Evolutionary conservation across 2,329 filamentous ascomycete species (phyloP).

Genomic region (Volutella citrinella): DNA sequence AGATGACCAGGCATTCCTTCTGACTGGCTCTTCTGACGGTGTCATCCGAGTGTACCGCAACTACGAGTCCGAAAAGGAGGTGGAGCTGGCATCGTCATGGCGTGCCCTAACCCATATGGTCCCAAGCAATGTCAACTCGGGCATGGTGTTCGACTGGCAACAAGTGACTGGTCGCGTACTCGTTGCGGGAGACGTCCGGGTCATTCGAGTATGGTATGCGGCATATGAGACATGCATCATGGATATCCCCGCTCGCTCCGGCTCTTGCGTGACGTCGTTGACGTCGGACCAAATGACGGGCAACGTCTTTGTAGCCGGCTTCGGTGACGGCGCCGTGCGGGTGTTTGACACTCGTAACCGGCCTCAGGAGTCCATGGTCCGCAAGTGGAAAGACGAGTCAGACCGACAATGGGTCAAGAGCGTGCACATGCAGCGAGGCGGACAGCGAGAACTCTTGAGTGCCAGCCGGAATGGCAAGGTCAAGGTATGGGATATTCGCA

Average conservation of each 20-base stretch:
- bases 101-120: constrained; percentile 91
- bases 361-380: constrained; percentile 87
- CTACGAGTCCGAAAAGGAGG: constrained; percentile 73
- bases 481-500: constrained; percentile 92
- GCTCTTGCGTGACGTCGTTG: constrained; percentile 91
- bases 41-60: constrained; percentile 91
- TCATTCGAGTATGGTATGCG: constrained; percentile 95
- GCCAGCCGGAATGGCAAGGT: constrained; percentile 92
- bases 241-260: constrained; percentile 92
- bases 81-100: constrained; percentile 88
- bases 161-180: constrained; percentile 93
- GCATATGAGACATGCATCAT: constrained; percentile 87
- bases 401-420: constrained; percentile 90
- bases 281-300: constrained; percentile 98
- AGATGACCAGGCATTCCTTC: constrained; percentile 89
- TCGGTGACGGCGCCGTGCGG: constrained; percentile 89
- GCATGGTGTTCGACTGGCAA: constrained; percentile 98
- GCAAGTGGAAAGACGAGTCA: constrained; percentile 89
- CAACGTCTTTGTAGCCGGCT: constrained; percentile 92
- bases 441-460: constrained; percentile 84
- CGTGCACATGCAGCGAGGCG: constrained; percentile 94
- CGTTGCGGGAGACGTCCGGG: constrained; percentile 93
- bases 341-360: constrained; percentile 88
- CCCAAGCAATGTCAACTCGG: constrained; percentile 89
- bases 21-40: constrained; percentile 94